These are phyloP conservation scores for Mycosarcoma maydis DNA, from an alignment of 1,284 basidiomycete species.

Conservation along the genomic window DNA sequence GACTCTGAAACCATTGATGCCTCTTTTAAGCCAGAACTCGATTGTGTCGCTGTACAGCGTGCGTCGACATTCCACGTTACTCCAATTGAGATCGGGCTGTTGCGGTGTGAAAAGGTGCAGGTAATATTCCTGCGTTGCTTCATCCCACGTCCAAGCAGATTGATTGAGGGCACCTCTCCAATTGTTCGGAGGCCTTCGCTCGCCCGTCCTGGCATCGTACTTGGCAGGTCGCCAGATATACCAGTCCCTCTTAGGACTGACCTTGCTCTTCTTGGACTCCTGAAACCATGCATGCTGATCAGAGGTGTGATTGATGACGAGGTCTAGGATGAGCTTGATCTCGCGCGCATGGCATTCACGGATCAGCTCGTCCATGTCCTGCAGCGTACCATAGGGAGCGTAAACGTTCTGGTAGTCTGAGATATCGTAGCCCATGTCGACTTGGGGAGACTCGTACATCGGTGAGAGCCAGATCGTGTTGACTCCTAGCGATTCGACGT, in stretches of 20 bases:
- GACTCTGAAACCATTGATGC: constrained; percentile 76
- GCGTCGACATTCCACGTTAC: constrained; percentile 72
- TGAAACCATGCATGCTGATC: constrained; percentile 76
- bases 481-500: constrained; percentile 76
- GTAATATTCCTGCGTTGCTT: constrained; percentile 77
- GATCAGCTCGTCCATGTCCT: constrained; percentile 76
- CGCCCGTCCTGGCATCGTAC: constrained; percentile 69
- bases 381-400: constrained; percentile 76
- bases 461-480: constrained; percentile 80
- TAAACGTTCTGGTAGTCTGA: constrained; percentile 78
- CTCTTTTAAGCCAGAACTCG: constrained; percentile 79
- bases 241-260: constrained; percentile 76
- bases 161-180: constrained; percentile 79
- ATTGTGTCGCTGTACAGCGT: constrained; percentile 73
- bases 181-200: constrained; percentile 72
- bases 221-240: constrained; percentile 79
- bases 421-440: constrained; percentile 74
- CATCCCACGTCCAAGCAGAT: constrained; percentile 79
- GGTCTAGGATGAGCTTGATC: constrained; percentile 81
- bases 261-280: constrained; percentile 73
- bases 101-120: constrained; percentile 76
- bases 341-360: constrained; percentile 74
- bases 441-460: constrained; percentile 76
- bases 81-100: constrained; percentile 84
- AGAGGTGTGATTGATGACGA: constrained; percentile 81